These are phyloP conservation scores for Geotrichum bryndzae DNA, from an alignment of 1,139 yeast species.

Conservation along the genomic window DNA sequence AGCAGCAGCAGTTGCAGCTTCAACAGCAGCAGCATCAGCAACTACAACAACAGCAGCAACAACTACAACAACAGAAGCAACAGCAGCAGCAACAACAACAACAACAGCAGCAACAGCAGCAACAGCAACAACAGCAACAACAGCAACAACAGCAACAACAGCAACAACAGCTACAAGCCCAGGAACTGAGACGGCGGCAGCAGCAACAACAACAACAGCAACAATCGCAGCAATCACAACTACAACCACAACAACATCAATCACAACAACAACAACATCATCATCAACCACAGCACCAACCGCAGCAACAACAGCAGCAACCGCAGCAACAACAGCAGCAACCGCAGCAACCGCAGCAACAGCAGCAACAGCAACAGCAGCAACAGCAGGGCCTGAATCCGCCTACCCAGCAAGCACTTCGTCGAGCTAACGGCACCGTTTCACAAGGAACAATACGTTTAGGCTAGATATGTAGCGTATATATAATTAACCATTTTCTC, in stretches of 20 bases:
- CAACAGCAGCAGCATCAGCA: slow-evolving; percentile 3
- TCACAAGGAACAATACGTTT: slow-evolving; percentile 5
- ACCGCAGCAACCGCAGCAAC: background rate
- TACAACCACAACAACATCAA: no score
- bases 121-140: no score
- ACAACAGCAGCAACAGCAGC: no score
- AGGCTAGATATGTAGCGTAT: slow-evolving; percentile 1
- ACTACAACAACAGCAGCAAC: background rate
- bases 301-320: background rate
- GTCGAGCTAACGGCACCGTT: background rate
- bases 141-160: no score
- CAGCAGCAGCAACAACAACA: no score
- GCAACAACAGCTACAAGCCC: background rate
- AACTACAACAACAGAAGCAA: no score
- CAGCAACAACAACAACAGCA: no score
- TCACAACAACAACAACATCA: no score
- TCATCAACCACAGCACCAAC: slow-evolving; percentile 4
- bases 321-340: slow-evolving; percentile 6
- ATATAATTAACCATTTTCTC: background rate
- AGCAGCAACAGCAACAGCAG: background rate
- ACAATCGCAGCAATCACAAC: no score
- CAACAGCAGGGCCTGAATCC: slow-evolving; percentile 1
- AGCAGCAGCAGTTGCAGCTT: background rate
- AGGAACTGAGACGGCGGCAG: background rate
- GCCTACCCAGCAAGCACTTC: background rate